A percentile compares a stretch with the other conserved stretches of the same genome.
phyloP scores from a whole-genome alignment of 2,329 filamentous ascomycete genomes.

The Ophiocordyceps camponoti-floridani region DNA sequence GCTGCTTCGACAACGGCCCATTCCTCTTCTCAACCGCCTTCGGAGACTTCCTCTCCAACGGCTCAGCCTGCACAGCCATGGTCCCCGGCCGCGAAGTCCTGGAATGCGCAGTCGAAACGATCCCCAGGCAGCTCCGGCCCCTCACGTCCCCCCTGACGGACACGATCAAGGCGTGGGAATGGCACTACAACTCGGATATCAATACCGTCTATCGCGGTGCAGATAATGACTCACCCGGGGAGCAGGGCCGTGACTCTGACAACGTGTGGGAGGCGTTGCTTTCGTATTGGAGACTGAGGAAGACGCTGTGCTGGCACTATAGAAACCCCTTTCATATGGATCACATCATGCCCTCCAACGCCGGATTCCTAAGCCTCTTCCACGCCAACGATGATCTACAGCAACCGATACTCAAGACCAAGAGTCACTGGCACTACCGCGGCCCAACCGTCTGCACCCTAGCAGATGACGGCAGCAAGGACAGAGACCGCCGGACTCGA shows the following conservation, averaged over 20 bases:
- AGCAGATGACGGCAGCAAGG: background rate
- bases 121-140: background rate
- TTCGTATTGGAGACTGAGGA: background rate
- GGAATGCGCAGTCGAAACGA: background rate
- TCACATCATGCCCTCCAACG: background rate
- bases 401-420: background rate
- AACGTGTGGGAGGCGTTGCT: background rate
- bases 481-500: background rate
- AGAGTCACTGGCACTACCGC: background rate
- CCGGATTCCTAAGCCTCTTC: background rate
- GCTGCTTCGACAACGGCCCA: background rate
- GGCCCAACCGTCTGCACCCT: background rate
- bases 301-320: background rate
- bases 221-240: background rate
- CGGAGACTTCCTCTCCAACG: background rate
- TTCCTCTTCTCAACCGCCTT: background rate
- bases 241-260: background rate
- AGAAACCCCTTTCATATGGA: background rate
- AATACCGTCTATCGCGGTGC: background rate
- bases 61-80: background rate
- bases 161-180: background rate
- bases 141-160: background rate
- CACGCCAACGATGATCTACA: background rate
- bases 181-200: background rate
- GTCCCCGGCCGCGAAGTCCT: background rate